These are phyloP conservation scores for Ramularia endophylla DNA, from an alignment of 2,329 filamentous ascomycete species.

Conservation along the genomic window DNA sequence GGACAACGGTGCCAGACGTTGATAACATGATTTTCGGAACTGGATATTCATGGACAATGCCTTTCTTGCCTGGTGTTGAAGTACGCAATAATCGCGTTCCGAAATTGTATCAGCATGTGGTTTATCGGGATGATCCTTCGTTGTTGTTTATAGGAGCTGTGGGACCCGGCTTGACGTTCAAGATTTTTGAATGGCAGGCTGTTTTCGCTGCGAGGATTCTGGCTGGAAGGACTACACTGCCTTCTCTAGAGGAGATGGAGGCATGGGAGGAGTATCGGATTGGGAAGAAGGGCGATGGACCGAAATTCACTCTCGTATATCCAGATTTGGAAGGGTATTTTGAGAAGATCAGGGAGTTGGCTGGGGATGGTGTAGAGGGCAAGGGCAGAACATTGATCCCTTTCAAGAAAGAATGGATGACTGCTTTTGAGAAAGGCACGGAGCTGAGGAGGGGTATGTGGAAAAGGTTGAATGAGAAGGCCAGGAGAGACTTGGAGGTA, in stretches of 20 bases:
- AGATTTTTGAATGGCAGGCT: slow-evolving; percentile 64
- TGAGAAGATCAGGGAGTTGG: slow-evolving; percentile 47
- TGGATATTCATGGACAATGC: too few relatives aligned
- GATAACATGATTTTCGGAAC: too few relatives aligned
- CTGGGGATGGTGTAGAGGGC: slow-evolving; percentile 35
- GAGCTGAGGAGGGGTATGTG: slow-evolving; percentile 10
- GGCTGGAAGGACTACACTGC: slow-evolving; percentile 49
- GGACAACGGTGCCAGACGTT: too few relatives aligned
- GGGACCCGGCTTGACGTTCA: slow-evolving; percentile 56
- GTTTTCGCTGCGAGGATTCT: slow-evolving; percentile 56
- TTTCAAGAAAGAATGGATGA: slow-evolving; percentile 9
- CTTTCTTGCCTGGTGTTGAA: too few relatives aligned
- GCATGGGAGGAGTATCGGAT: slow-evolving; percentile 55
- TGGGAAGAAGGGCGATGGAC: slow-evolving; percentile 49
- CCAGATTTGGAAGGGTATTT: slow-evolving; percentile 63
- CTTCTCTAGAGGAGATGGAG: slow-evolving; percentile 44
- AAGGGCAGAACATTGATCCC: slow-evolving; percentile 2
- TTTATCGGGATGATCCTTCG: slow-evolving; percentile 50
- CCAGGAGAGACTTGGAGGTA: too few relatives aligned
- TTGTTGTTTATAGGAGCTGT: slow-evolving; percentile 56
- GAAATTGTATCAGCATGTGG: too few relatives aligned
- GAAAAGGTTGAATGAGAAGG: slow-evolving; percentile 7
- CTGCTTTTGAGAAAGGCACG: slow-evolving; percentile 8
- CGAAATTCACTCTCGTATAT: slow-evolving; percentile 51
- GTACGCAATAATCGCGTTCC: too few relatives aligned